phyloP scores from a whole-genome alignment of 768 basidiomycete species.

The Boletus patriciae region DNA sequence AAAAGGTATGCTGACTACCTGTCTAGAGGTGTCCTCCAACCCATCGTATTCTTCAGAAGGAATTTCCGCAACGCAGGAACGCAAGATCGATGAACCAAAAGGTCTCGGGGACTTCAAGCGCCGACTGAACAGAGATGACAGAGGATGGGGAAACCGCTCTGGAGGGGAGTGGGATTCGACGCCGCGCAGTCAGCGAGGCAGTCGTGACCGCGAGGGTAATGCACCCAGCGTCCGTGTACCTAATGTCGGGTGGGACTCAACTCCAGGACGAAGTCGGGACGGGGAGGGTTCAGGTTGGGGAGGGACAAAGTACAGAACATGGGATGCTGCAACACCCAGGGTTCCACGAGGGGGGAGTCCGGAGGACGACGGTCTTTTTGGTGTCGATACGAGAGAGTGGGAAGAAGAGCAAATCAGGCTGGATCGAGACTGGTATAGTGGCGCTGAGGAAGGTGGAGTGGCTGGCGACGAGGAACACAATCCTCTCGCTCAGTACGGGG shows the following conservation, averaged over 20 bases:
- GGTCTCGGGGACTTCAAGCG: slow-evolving; percentile 93
- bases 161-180: slow-evolving; percentile 57
- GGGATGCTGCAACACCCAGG: slow-evolving; percentile 87
- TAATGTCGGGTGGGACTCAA: slow-evolving; percentile 93
- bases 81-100: slow-evolving; percentile 56
- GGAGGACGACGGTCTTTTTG: slow-evolving; percentile 62
- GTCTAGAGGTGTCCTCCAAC: background rate
- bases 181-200: slow-evolving; percentile 56
- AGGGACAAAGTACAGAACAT: slow-evolving; percentile 49
- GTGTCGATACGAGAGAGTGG: slow-evolving; percentile 86
- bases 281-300: slow-evolving; percentile 70
- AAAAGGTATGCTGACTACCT: slow-evolving; percentile 43
- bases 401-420: slow-evolving; percentile 92
- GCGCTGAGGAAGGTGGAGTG: slow-evolving; percentile 83
- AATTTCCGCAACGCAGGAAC: slow-evolving; percentile 60
- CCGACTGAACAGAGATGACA: slow-evolving; percentile 78
- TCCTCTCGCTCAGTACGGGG: slow-evolving; percentile 91
- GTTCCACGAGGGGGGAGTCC: slow-evolving; percentile 64
- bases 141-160: slow-evolving; percentile 43
- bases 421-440: slow-evolving; percentile 96
- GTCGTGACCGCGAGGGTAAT: slow-evolving; percentile 45
- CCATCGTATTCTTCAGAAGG: slow-evolving; percentile 51
- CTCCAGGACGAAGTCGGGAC: slow-evolving; percentile 60
- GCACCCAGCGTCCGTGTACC: slow-evolving; percentile 87
- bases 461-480: slow-evolving; percentile 92